These are phyloP conservation scores for Aspergillus eucalypticola DNA, from an alignment of 2,329 filamentous ascomycete species.

Conservation along the genomic window DNA sequence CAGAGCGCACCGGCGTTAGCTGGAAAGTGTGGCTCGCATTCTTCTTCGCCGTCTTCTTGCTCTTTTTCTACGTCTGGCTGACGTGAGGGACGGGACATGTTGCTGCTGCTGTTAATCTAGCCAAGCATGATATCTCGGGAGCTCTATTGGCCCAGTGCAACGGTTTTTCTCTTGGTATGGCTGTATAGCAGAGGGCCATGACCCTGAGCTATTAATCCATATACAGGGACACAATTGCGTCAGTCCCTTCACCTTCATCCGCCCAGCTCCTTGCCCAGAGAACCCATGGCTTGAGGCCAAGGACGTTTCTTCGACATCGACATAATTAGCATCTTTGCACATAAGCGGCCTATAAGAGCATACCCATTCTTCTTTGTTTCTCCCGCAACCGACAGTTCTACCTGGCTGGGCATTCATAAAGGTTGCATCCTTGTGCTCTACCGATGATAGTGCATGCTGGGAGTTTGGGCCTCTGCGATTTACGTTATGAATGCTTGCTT, in stretches of 20 bases:
- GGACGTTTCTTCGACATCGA: neutral
- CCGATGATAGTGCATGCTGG: conserved; percentile 11
- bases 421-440: neutral
- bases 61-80: conserved; percentile 93
- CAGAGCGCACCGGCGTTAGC: conserved; percentile 86
- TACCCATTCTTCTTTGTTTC: neutral
- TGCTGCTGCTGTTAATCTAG: neutral
- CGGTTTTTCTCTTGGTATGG: neutral
- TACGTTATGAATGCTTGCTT: neutral
- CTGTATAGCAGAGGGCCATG: neutral
- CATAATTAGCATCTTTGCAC: conserved; percentile 1
- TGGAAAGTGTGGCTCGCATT: conserved; percentile 95
- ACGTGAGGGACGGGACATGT: conserved; percentile 55
- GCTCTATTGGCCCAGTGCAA: neutral
- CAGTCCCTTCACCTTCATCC: neutral
- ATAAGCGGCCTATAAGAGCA: neutral
- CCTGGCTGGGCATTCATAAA: neutral
- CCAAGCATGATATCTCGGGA: neutral
- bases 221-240: neutral
- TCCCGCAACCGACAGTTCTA: neutral
- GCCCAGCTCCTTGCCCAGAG: neutral
- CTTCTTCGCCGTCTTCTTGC: conserved; percentile 75
- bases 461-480: conserved; percentile 4
- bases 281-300: neutral
- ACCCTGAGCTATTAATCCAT: neutral